phyloP scores from a whole-genome alignment of 164 flowering plant species.

The Vitis rupestris region DNA sequence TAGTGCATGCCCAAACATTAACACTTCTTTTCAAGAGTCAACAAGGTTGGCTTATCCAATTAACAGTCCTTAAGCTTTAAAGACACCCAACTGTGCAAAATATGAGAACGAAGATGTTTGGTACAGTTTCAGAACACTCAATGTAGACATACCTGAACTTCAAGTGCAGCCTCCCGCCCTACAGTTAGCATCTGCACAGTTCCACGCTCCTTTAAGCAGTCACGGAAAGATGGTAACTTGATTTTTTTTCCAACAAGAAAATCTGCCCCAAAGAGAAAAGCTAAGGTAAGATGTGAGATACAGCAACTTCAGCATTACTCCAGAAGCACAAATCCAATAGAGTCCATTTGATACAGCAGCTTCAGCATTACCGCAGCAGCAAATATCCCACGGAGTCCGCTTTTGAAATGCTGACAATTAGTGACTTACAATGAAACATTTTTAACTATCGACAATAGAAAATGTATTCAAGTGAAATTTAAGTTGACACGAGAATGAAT shows the following conservation, averaged over 20 bases:
- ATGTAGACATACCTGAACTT: slow-evolving; percentile 72
- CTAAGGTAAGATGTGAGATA: slow-evolving; percentile 30
- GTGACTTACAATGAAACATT: slow-evolving; percentile 48
- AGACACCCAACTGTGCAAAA: background rate
- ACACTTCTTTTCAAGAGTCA: too few species aligned
- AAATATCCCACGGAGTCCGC: slow-evolving; percentile 54
- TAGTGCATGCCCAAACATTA: background rate
- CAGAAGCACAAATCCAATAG: slow-evolving; percentile 38
- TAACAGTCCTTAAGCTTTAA: background rate
- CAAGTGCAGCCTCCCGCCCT: slow-evolving; percentile 92
- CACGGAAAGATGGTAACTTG: slow-evolving; percentile 85
- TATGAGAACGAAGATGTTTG: background rate
- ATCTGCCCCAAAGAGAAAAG: slow-evolving; percentile 74
- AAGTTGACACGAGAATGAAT: slow-evolving; percentile 8
- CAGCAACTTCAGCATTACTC: slow-evolving; percentile 39
- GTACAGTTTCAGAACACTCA: background rate
- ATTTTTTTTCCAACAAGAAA: slow-evolving; percentile 80
- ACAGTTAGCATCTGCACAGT: slow-evolving; percentile 92
- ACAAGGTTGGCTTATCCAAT: background rate
- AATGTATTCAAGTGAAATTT: slow-evolving; percentile 7
- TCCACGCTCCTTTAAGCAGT: slow-evolving; percentile 84
- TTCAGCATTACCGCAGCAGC: slow-evolving; percentile 85
- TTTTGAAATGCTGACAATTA: slow-evolving; percentile 69
- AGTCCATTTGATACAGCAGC: slow-evolving; percentile 47
- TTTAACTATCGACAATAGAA: slow-evolving; percentile 24